Conservation (phyloP, 2,329 filamentous ascomycete genomes). For the Talaromyces pinophilus region DNA sequence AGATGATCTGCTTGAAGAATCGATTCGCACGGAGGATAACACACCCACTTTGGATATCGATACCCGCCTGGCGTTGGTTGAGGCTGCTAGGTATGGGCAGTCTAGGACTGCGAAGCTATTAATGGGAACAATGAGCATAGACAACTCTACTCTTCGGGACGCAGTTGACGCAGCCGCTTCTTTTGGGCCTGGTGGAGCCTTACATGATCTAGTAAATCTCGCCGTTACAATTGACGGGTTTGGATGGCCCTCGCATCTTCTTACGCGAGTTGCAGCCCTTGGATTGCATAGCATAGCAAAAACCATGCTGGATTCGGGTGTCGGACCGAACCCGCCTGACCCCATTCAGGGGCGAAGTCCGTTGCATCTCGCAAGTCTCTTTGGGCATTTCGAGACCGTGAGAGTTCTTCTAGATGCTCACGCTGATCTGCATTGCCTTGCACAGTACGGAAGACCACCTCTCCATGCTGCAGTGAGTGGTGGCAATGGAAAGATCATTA, state of each 20-base stretch:
- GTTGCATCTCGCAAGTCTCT: neutral
- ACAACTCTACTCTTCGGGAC: neutral
- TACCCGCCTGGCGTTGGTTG: neutral
- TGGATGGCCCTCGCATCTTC: neutral
- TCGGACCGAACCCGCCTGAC: neutral
- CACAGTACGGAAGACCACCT: neutral
- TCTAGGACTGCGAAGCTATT: neutral
- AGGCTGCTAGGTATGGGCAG: slow-evolving; percentile 1
- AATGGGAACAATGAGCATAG: neutral
- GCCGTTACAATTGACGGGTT: neutral
- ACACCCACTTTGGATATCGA: neutral
- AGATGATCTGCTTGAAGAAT: neutral
- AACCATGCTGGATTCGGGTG: neutral
- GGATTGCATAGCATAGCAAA: neutral
- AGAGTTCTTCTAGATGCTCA: neutral
- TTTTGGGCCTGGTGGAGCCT: neutral
- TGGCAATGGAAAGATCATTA: neutral
- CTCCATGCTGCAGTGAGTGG: neutral
- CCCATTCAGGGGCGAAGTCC: neutral
- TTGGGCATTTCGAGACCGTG: neutral
- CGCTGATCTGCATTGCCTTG: neutral
- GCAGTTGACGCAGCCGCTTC: neutral
- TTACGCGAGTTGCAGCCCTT: neutral
- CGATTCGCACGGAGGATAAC: neutral
- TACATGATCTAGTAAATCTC: neutral